Evolutionary conservation across 2,329 filamentous ascomycete species (phyloP), one percentile per base, ranked within the genome.

Genomic region (Sarocladium strictum): DNA sequence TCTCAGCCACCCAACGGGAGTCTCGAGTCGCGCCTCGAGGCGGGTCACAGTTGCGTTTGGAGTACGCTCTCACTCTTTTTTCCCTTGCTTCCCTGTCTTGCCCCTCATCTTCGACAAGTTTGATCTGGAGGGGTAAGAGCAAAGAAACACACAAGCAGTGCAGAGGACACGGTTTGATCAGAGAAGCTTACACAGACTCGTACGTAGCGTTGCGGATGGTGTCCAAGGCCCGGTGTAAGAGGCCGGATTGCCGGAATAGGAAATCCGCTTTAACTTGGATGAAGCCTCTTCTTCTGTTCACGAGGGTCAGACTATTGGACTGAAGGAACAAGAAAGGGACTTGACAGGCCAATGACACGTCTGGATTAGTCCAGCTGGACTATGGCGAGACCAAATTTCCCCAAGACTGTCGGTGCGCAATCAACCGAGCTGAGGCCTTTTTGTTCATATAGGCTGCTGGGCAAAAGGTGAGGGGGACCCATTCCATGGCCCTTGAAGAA

Each of bases 191-290:
- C 10, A 23, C 7, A 32, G n/a, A 15, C n/a, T 33, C 23, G 3
- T 35, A 29, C 10, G 19, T 15, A 10, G n/a, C n/a, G n/a, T n/a
- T n/a, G n/a, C n/a, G n/a, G n/a, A n/a, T 53, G 51, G 33, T 21
- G 33, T 26, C 10, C 9, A 40, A 40, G 51, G 23, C 10, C 21
- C 21, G 27, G 50, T 27, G 17, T 38, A 17, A 21, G 33, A 37
- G 32, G 32, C 37, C 45, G 54, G 47, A 55, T 55, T 55, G 47
- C 35, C 45, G 17, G 3, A 41, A 43, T 53, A 9, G 47, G 45
- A 52, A 40, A 53, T 26, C 32, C 47, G 47, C 27, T 3, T n/a
- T 21, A 51, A 23, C 19, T 15, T n/a, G 24, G 21, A 12, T 7
- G 40, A n/a, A 23, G 9, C 9, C 38, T 14, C n/a, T n/a, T n/a